A percentile compares a stretch with the other conserved stretches of the same genome.
phyloP scores from a whole-genome alignment of 495 filamentous ascomycete species.

The Aspergillus sparsus region DNA sequence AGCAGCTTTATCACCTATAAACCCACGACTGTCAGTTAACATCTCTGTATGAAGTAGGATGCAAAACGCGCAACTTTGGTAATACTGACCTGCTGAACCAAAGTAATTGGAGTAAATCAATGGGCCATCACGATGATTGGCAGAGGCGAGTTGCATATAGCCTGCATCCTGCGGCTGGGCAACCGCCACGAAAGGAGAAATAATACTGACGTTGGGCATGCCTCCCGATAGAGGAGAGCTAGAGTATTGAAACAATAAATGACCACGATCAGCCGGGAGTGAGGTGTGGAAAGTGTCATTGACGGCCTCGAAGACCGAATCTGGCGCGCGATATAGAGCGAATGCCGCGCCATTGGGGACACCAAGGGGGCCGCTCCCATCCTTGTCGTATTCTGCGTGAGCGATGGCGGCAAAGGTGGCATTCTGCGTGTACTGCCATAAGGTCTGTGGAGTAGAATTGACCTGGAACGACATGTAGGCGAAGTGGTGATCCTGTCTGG shows the following conservation, averaged over 20 bases:
- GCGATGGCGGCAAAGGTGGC: background rate
- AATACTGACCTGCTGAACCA: background rate
- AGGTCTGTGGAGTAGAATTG: background rate
- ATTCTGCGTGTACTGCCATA: background rate
- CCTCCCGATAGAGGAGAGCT: background rate
- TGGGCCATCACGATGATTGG: background rate
- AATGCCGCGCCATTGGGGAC: background rate
- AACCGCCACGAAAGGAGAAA: background rate
- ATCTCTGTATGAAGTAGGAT: background rate
- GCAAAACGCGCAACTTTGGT: too few species aligned
- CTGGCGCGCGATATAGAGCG: background rate
- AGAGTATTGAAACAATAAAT: background rate
- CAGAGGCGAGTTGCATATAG: background rate
- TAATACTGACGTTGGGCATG: background rate
- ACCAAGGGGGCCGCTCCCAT: background rate
- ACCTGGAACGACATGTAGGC: background rate
- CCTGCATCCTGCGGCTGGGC: background rate
- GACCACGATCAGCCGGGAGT: background rate
- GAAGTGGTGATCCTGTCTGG: background rate
- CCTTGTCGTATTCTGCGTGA: background rate
- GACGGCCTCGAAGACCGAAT: background rate
- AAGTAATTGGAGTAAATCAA: constrained; percentile 1
- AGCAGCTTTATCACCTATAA: background rate
- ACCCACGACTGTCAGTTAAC: too few species aligned
- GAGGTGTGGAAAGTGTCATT: constrained; percentile 3